Evolutionary conservation across 306 rosid species (phyloP).

Genomic region (Dryas alaskensis): DNA sequence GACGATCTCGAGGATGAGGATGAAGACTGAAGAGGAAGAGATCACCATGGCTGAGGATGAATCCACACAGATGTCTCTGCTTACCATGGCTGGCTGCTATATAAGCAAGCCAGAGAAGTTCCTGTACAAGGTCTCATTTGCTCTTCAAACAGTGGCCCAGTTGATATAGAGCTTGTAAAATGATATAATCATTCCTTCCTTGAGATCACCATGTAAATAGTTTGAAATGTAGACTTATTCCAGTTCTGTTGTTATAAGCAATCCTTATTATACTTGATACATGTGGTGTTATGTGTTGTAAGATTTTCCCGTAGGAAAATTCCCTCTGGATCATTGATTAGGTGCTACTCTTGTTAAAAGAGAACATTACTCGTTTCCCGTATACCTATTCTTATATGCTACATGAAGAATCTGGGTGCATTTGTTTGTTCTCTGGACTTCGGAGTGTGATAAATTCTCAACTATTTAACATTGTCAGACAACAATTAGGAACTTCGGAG

Average conservation of each 20-base stretch:
- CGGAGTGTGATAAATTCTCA: neutral
- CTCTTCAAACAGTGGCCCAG: constrained; percentile 1
- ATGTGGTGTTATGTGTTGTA: neutral
- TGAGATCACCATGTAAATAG: constrained; percentile 9
- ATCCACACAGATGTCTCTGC: neutral
- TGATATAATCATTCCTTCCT: neutral
- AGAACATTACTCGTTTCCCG: no score
- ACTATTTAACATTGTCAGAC: neutral
- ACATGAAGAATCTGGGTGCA: no score
- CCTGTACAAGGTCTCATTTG: neutral
- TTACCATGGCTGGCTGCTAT: neutral
- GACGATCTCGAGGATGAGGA: constrained; percentile 85
- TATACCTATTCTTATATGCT: no score
- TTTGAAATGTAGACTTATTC: neutral
- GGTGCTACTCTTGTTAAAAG: no score
- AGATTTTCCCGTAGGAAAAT: neutral
- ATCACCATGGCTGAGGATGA: neutral
- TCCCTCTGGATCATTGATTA: neutral
- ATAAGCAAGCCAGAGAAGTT: neutral
- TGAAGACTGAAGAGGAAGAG: constrained; percentile 20
- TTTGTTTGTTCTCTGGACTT: neutral
- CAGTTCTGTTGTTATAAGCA: neutral
- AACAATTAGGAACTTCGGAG: no score
- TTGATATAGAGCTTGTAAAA: neutral
- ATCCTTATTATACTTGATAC: neutral